Conservation (phyloP, 352 stramenopile species). For the Globisporangium barbulae region DNA sequence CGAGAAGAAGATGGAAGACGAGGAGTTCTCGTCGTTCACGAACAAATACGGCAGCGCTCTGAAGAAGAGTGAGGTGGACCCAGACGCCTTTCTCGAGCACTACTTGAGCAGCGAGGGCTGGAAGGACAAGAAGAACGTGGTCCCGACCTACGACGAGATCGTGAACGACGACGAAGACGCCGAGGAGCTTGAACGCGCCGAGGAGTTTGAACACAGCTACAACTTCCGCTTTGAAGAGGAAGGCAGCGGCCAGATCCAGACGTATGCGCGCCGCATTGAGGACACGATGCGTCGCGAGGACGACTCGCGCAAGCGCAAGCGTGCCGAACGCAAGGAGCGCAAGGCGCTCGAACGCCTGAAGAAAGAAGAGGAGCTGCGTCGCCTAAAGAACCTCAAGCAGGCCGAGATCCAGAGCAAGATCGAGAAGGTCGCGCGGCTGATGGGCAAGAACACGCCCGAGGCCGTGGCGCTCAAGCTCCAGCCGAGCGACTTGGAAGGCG, state of each 20-base stretch:
- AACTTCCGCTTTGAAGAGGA: slow-evolving; percentile 99
- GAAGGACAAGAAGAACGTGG: slow-evolving; percentile 69
- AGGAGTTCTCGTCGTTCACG: slow-evolving; percentile 59
- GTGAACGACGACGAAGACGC: slow-evolving; percentile 88
- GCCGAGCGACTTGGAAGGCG: slow-evolving; percentile 87
- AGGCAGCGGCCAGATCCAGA: slow-evolving; percentile 82
- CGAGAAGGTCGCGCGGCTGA: slow-evolving; percentile 87
- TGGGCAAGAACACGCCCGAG: slow-evolving; percentile 60
- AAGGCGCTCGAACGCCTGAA: slow-evolving; percentile 95
- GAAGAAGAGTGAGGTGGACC: slow-evolving; percentile 60
- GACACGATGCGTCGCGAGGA: slow-evolving; percentile 95
- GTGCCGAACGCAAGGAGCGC: slow-evolving; percentile 91
- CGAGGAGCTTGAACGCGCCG: slow-evolving; percentile 91
- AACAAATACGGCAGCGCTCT: slow-evolving; percentile 63
- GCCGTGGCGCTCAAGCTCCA: slow-evolving; percentile 44
- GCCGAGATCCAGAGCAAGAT: slow-evolving; percentile 95
- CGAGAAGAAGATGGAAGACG: slow-evolving; percentile 63
- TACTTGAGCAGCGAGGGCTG: slow-evolving; percentile 78
- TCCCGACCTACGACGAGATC: slow-evolving; percentile 82
- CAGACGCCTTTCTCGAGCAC: slow-evolving; percentile 75
- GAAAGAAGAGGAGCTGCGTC: slow-evolving; percentile 96
- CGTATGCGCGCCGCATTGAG: slow-evolving; percentile 77
- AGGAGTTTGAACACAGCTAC: slow-evolving; percentile 98
- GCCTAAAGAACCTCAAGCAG: slow-evolving; percentile 98
- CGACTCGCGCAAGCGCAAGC: slow-evolving; percentile 94